These are phyloP conservation scores for Raffaelea albimanens DNA, from an alignment of 2,329 filamentous ascomycete genomes.

Conservation along the genomic window DNA sequence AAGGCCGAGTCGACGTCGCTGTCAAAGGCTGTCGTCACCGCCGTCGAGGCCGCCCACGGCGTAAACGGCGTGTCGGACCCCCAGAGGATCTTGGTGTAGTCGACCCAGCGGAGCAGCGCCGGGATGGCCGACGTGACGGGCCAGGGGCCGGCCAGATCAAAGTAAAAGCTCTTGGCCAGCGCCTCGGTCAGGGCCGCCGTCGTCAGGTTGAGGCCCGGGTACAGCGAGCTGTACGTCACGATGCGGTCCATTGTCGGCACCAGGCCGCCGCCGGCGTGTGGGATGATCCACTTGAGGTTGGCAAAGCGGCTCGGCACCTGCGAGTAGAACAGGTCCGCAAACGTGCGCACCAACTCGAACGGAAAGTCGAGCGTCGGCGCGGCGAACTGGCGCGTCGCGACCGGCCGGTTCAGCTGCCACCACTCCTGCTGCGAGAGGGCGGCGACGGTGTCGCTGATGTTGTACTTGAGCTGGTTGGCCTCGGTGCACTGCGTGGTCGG, in stretches of 20 bases:
- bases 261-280: slow-evolving; percentile 5
- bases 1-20: not conserved
- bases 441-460: slow-evolving; percentile 4
- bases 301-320: slow-evolving; percentile 1
- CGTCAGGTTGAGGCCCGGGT: slow-evolving; percentile 14
- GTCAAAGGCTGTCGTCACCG: slow-evolving; percentile 1
- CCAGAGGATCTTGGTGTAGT: slow-evolving; percentile 14
- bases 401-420: slow-evolving; percentile 12
- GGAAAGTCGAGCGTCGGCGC: slow-evolving; percentile 14
- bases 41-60: slow-evolving; percentile 5
- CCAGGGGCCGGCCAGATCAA: slow-evolving; percentile 19
- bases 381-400: slow-evolving; percentile 10
- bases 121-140: slow-evolving; percentile 13
- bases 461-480: slow-evolving; percentile 5
- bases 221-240: not conserved
- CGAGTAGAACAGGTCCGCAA: slow-evolving; percentile 10
- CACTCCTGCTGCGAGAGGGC: slow-evolving; percentile 8
- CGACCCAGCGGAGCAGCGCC: slow-evolving; percentile 15
- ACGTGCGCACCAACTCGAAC: slow-evolving; percentile 14
- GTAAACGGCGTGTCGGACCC: slow-evolving; percentile 17
- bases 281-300: slow-evolving; percentile 3
- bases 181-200: slow-evolving; percentile 21
- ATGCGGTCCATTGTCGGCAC: slow-evolving; percentile 2
- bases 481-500: slow-evolving; percentile 38
- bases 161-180: slow-evolving; percentile 14